A percentile compares a stretch with the other conserved stretches of the same genome.
Evolutionary conservation across 23 red algal species (phyloP).

Genomic region (Gracilaria gracilis): DNA sequence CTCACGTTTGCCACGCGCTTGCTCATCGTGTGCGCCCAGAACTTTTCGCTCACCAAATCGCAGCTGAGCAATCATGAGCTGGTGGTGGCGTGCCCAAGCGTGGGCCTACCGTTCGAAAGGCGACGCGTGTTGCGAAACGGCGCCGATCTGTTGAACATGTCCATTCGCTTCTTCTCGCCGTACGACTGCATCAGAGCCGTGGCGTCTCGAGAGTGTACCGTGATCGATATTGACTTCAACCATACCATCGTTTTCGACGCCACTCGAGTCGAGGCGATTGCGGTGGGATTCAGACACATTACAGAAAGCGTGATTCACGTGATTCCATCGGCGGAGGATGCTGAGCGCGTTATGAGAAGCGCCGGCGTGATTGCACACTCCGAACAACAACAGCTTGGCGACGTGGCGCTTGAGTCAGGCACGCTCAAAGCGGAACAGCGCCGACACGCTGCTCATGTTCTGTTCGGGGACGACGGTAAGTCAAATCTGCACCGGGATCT

Average conservation of each 20-base stretch:
- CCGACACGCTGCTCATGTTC: background rate
- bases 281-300: background rate
- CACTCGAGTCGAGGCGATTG: background rate
- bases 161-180: background rate
- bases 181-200: background rate
- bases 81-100: conserved; percentile 16
- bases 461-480: conserved; percentile 25
- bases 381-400: background rate
- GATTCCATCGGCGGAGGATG: background rate
- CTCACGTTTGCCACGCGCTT: conserved; percentile 30
- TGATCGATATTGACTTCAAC: conserved; percentile 11
- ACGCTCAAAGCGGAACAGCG: background rate
- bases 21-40: conserved; percentile 11
- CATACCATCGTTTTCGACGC: background rate
- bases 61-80: conserved; percentile 1
- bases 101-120: background rate
- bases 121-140: background rate
- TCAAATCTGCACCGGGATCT: too few species aligned
- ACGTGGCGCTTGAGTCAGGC: background rate
- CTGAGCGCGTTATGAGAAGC: background rate
- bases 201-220: background rate
- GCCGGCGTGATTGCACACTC: background rate
- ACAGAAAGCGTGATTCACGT: background rate
- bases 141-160: background rate
- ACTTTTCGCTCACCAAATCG: conserved; percentile 27